Evolutionary conservation across 345 rosid genomes (phyloP), one percentile per base, ranked within the genome.

Genomic region (Euclidium syriacum): DNA sequence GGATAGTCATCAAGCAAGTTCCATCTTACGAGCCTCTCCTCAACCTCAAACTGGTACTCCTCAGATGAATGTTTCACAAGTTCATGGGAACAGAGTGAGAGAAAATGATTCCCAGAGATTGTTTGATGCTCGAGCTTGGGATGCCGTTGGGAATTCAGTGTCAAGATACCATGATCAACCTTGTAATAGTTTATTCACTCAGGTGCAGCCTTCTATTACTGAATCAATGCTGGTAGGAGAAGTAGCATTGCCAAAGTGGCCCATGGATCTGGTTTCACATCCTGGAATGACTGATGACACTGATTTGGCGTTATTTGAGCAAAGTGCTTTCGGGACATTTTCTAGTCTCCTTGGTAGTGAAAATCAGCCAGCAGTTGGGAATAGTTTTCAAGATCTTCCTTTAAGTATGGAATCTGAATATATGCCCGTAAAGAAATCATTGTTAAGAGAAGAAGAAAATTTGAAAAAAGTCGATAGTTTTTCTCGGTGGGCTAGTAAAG

Each of bases 401-500:
- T 57, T 36, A 46, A 57, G 48, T 62, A 76, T 67, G 35, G 87
- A 78, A 70, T 30, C 58, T 58, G 73, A 74, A 32, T 55, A 17
- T 71, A 25, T 27, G 33, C 33, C 64, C 29, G 50, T 65, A 33
- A 88, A 74, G 77, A 79, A 73, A 57, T 62, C 79, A 39, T 79
- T 91, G 33, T 52, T 82, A 19, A 80, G 81, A 58, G 77, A 74
- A 25, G 87, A 82, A 48, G 84, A 88, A 32, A 74, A 83, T 67
- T 75, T 91, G 77, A 85, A 84, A 65, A 88, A 91, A 67, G 96
- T 86, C 39, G 98, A 91, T 60, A 91, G 98, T 76, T 91, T 91
- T 66, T 84, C 95, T 60, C 80, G 95, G 24, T 88, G 98, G 98
- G 69, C 81, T 36, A 72, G 78, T 49, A 84, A 75, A 78, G 98